Evolutionary conservation across 1,139 yeast genomes (phyloP), one percentile per base, ranked within the genome.

Genomic region (Saccharomyces hybrid): DNA sequence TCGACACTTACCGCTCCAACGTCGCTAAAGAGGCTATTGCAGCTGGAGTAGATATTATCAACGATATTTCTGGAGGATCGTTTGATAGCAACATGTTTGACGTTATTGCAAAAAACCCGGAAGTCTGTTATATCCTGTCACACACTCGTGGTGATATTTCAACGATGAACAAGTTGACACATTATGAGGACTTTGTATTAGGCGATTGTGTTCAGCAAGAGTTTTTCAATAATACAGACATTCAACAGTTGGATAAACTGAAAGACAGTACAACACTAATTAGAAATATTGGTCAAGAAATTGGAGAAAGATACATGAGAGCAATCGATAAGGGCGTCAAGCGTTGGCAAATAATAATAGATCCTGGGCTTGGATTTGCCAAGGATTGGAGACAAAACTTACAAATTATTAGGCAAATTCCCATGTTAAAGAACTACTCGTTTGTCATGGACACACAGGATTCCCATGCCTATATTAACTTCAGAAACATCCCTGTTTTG

Each of bases 351-450:
- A 74, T 93, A 2, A 83, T 95, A 16, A 67, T 90, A 11, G 99
- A 93, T 69, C 99, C 99, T 0, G 99, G 99, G 1, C 73, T 93
- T 52, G 99, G 99, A 1, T 93, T 93, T 72, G 97, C 98, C 23
- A 93, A 93, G 68, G 78, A 77, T 53, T 64, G 78, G 48, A 62
- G 70, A 8, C 97, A 91, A 64, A 93, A 91, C 68, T 63, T 91
- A 48, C 77, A 78, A 11, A 63, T 90, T 1, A 75, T 93, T 30
- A 79, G 82, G 56, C 75, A 83, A 54, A 77, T 86, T 3, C 77
- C 83, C 4, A 60, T 71, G n/a, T 69, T 86, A 63, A 83, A 83
- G 65, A 70, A 74, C 42, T 84, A 82, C 61, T 72, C 82, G 0
- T 63, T 72, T 14, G 62, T 69, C 16, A 57, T 46, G 25, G 55